Conservation (phyloP, 2,329 filamentous ascomycete genomes). For the Trichoderma simmonsii region DNA sequence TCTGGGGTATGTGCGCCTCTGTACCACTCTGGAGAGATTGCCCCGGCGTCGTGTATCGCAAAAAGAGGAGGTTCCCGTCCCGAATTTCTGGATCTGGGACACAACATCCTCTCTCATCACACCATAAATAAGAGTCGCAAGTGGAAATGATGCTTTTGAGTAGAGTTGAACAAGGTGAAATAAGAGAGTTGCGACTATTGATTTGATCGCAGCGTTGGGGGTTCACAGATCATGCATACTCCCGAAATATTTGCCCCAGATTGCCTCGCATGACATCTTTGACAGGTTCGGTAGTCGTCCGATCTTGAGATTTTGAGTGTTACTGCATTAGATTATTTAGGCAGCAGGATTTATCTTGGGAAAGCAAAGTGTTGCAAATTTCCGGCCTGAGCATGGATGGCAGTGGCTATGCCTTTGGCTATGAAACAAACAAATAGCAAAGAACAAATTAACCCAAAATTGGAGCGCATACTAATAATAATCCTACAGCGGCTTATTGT, state of each 20-base stretch:
- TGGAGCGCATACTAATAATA: neutral
- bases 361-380: neutral
- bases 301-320: slow-evolving; percentile 1
- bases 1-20: neutral
- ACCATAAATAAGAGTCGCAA: neutral
- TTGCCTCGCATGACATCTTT: neutral
- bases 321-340: neutral
- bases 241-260: neutral
- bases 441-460: neutral
- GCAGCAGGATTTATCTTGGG: neutral
- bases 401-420: neutral
- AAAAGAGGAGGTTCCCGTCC: neutral
- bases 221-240: neutral
- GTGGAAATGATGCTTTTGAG: neutral
- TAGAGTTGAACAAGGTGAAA: neutral
- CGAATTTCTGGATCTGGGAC: slow-evolving; percentile 2
- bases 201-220: neutral
- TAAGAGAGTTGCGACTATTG: slow-evolving; percentile 1
- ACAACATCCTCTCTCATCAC: neutral
- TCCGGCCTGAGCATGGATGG: neutral
- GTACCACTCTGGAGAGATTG: neutral
- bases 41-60: neutral
- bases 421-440: neutral
- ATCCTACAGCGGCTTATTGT: neutral
- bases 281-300: neutral